Evolutionary conservation across 2,329 filamentous ascomycete genomes (phyloP).

Genomic region (Fusarium irregulare): DNA sequence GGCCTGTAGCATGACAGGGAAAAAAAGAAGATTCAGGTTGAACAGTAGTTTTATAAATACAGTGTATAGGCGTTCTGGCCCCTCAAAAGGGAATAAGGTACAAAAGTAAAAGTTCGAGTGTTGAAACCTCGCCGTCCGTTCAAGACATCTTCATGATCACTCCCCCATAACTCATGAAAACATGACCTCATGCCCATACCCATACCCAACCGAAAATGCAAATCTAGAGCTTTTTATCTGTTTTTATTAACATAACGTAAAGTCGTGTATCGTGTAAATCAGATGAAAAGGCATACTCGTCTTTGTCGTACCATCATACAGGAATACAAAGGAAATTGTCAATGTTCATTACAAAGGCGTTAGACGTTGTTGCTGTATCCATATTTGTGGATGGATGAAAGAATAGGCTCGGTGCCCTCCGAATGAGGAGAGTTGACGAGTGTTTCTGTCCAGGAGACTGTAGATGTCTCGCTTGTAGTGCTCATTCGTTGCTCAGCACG

Average conservation of each 20-base stretch:
- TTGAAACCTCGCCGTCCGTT: background rate
- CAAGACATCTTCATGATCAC: background rate
- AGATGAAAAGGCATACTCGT: constrained; percentile 1
- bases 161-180: background rate
- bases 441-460: constrained; percentile 30
- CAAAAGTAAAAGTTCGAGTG: background rate
- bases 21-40: background rate
- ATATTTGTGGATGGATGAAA: constrained; percentile 21
- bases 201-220: background rate
- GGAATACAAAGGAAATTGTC: constrained; percentile 10
- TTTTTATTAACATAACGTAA: constrained; percentile 18
- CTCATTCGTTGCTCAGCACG: constrained; percentile 8
- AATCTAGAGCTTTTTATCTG: constrained; percentile 22
- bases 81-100: background rate
- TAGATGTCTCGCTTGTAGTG: constrained; percentile 33
- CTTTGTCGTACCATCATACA: constrained; percentile 18
- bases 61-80: background rate
- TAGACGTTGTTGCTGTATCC: constrained; percentile 23
- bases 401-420: constrained; percentile 25
- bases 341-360: constrained; percentile 10
- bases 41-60: background rate
- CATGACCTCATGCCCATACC: background rate
- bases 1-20: background rate
- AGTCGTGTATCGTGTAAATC: constrained; percentile 19
- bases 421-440: background rate